Evolutionary conservation across 2,329 filamentous ascomycete genomes (phyloP).

Genomic region (Sarocladium strictum): DNA sequence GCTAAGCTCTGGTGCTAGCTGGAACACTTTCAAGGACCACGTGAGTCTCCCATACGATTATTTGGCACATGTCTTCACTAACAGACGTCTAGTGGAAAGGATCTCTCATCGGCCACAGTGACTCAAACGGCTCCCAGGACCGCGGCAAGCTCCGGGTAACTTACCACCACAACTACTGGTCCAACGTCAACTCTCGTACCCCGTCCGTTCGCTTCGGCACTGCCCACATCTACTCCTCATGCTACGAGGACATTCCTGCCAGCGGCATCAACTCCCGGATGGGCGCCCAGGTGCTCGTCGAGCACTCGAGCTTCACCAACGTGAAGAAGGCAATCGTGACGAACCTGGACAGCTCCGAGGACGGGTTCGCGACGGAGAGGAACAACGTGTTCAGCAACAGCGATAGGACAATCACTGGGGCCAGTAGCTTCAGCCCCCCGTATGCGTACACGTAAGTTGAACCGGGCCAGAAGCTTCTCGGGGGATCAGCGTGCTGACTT

Average conservation of each 20-base stretch:
- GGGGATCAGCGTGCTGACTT: slow-evolving; percentile 17
- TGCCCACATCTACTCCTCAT: slow-evolving; percentile 39
- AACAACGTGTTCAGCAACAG: slow-evolving; percentile 38
- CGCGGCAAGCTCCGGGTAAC: slow-evolving; percentile 51
- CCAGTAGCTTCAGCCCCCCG: slow-evolving; percentile 22
- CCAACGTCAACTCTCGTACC: slow-evolving; percentile 52
- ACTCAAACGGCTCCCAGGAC: slow-evolving; percentile 51
- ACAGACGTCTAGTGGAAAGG: slow-evolving; percentile 40
- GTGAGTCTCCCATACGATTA: background rate
- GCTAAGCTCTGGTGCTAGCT: slow-evolving; percentile 11
- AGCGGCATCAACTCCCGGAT: slow-evolving; percentile 49
- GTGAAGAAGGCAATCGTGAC: slow-evolving; percentile 34
- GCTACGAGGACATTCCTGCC: slow-evolving; percentile 35
- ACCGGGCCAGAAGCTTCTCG: no score
- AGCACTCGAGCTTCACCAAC: slow-evolving; percentile 43
- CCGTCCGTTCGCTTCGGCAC: slow-evolving; percentile 57
- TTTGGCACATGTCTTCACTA: no score
- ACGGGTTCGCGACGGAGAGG: slow-evolving; percentile 35
- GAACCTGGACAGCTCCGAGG: slow-evolving; percentile 36
- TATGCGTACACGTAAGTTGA: slow-evolving; percentile 28
- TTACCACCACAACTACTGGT: slow-evolving; percentile 54
- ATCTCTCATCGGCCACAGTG: slow-evolving; percentile 53
- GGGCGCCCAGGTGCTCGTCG: slow-evolving; percentile 46
- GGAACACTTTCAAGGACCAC: slow-evolving; percentile 36
- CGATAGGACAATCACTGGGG: slow-evolving; percentile 27